These are phyloP conservation scores for Aspergillus novofumigatus DNA, from an alignment of 2,329 filamentous ascomycete genomes.

Conservation along the genomic window DNA sequence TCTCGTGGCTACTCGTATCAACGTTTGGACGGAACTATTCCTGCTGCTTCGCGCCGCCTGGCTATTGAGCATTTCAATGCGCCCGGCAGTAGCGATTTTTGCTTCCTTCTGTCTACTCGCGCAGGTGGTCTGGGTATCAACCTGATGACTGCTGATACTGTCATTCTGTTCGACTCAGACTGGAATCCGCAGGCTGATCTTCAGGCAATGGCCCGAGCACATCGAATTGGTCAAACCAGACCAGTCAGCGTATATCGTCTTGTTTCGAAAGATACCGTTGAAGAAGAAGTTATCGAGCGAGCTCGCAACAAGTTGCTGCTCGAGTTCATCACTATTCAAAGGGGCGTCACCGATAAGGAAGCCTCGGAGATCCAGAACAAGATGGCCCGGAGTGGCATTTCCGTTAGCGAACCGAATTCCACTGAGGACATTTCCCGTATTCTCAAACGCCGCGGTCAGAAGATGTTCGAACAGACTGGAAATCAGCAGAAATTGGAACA, in stretches of 20 bases:
- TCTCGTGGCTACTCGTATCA: conserved; percentile 94
- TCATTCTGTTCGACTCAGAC: conserved; percentile 90
- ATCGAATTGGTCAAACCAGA: conserved; percentile 93
- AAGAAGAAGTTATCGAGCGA: conserved; percentile 94
- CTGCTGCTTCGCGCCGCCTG: conserved; percentile 78
- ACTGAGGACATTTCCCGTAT: conserved; percentile 95
- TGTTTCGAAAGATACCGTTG: conserved; percentile 96
- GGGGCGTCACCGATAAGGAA: conserved; percentile 91
- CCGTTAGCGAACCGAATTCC: conserved; percentile 72
- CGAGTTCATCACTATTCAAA: conserved; percentile 95
- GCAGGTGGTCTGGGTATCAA: conserved; percentile 98
- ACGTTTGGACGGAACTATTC: conserved; percentile 89
- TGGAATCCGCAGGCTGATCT: conserved; percentile 99
- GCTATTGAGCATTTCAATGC: conserved; percentile 99
- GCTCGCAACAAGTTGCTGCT: conserved; percentile 96
- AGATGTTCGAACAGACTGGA: conserved; percentile 96
- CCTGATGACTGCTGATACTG: conserved; percentile 96
- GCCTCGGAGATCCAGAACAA: conserved; percentile 79
- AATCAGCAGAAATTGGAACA: conserved; percentile 97
- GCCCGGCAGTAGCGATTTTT: conserved; percentile 93
- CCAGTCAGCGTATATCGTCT: conserved; percentile 95
- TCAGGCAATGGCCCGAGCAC: conserved; percentile 96
- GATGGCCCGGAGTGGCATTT: conserved; percentile 59
- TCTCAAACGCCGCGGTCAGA: conserved; percentile 95
- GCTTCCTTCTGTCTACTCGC: conserved; percentile 89